These are phyloP conservation scores for Prunus armeniaca DNA, from an alignment of 306 rosid species.

Conservation along the genomic window DNA sequence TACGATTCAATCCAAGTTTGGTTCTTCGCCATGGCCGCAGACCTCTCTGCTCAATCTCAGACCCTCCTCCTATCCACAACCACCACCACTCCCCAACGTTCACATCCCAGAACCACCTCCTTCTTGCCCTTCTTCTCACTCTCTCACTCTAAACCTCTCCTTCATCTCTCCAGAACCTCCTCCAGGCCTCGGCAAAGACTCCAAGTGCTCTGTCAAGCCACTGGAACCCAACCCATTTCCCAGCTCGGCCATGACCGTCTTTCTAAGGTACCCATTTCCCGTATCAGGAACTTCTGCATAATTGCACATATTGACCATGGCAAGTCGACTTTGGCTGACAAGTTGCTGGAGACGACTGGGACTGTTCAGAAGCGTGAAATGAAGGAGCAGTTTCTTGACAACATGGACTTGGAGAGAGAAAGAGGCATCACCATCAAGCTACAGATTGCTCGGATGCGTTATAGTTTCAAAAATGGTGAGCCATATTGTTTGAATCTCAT, in stretches of 20 bases:
- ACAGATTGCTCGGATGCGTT: conserved; percentile 95
- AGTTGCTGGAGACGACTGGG: conserved; percentile 81
- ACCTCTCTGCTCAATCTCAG: conserved; percentile 47
- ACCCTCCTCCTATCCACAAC: conserved; percentile 68
- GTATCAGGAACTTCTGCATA: conserved; percentile 71
- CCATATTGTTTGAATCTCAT: conserved; percentile 83
- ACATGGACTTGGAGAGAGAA: conserved; percentile 97
- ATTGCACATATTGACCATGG: conserved; percentile 97
- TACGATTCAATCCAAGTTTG: not conserved
- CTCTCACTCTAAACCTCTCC: not conserved
- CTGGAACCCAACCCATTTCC: conserved; percentile 23
- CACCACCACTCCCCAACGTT: conserved; percentile 12
- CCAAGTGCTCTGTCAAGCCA: conserved; percentile 42
- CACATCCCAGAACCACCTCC: conserved; percentile 20
- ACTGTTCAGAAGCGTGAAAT: conserved; percentile 86
- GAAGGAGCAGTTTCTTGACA: conserved; percentile 99
- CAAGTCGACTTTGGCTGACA: conserved; percentile 83
- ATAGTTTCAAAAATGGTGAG: conserved; percentile 37
- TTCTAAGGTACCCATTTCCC: conserved; percentile 70
- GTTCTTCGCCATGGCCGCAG: conserved; percentile 56
- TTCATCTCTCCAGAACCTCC: conserved; percentile 11
- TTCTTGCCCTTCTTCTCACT: conserved; percentile 23
- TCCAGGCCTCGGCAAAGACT: conserved; percentile 13
- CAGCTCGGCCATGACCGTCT: conserved; percentile 75
- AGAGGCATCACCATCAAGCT: conserved; percentile 92